These are phyloP conservation scores for Dictyostelium intermedium DNA, from an alignment of 78 protist species.

Conservation along the genomic window DNA sequence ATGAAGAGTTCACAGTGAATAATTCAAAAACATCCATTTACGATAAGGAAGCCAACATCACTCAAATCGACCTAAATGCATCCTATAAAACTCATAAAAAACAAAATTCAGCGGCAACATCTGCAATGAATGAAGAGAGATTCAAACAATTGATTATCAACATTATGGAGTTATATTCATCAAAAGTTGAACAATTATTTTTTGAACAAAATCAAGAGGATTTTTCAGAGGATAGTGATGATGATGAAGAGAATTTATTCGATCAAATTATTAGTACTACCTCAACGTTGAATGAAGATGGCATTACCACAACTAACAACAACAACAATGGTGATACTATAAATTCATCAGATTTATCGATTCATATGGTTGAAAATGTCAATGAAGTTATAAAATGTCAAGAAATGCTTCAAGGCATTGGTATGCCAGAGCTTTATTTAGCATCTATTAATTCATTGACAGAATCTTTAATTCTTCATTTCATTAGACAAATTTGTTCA, in stretches of 20 bases:
- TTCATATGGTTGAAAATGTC: slow-evolving; percentile 68
- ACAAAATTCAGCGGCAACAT: slow-evolving; percentile 58
- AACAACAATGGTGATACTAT: background rate
- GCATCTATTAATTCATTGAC: slow-evolving; percentile 12
- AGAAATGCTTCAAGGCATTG: slow-evolving; percentile 39
- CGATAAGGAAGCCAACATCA: background rate
- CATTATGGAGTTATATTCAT: background rate
- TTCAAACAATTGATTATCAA: slow-evolving; percentile 33
- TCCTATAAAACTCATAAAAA: slow-evolving; percentile 56
- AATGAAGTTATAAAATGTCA: slow-evolving; percentile 63
- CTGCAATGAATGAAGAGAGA: slow-evolving; percentile 42
- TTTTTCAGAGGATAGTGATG: background rate
- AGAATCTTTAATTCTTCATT: slow-evolving; percentile 38
- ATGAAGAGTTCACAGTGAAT: slow-evolving; percentile 12
- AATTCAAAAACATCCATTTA: background rate
- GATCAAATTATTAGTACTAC: background rate
- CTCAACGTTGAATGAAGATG: background rate
- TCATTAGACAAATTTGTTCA: slow-evolving; percentile 52
- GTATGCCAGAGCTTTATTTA: slow-evolving; percentile 46
- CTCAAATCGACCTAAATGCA: slow-evolving; percentile 37
- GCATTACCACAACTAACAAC: no score
- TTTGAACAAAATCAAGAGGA: slow-evolving; percentile 19
- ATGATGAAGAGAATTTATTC: background rate
- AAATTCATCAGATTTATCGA: background rate
- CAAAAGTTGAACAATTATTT: slow-evolving; percentile 35